phyloP scores from a whole-genome alignment of 306 rosid genomes.

The Quercus gilva region DNA sequence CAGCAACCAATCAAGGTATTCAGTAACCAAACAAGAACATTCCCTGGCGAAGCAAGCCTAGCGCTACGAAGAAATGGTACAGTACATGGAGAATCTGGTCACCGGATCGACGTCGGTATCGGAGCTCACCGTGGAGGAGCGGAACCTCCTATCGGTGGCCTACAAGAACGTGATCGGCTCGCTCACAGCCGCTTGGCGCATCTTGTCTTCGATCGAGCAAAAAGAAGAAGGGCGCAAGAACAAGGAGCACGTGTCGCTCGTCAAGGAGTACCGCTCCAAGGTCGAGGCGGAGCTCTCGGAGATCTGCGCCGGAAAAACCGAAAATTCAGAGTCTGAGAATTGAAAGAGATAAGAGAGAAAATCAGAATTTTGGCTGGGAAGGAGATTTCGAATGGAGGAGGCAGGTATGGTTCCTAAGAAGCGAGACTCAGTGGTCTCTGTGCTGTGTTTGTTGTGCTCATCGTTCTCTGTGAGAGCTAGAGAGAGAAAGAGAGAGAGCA shows the following conservation, averaged over 20 bases:
- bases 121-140: conserved; percentile 63
- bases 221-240: conserved; percentile 70
- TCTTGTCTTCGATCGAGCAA: conserved; percentile 73
- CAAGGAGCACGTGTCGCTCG: conserved; percentile 61
- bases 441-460: too few species aligned
- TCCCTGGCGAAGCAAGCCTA: conserved; percentile 63
- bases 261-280: conserved; percentile 64
- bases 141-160: conserved; percentile 66
- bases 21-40: too few species aligned
- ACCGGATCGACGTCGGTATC: conserved; percentile 48
- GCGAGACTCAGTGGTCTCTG: too few species aligned
- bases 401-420: too few species aligned
- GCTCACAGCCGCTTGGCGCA: conserved; percentile 69
- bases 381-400: too few species aligned
- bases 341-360: too few species aligned
- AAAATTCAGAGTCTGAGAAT: too few species aligned
- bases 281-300: conserved; percentile 55
- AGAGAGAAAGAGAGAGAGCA: too few species aligned
- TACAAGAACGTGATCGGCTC: conserved; percentile 76
- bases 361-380: too few species aligned
- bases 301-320: conserved; percentile 23
- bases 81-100: conserved; percentile 78
- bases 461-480: too few species aligned
- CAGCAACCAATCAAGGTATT: too few species aligned
- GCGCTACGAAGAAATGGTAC: conserved; percentile 76